A percentile compares a stretch with the other conserved stretches of the same genome.
These are phyloP conservation scores for Boletus mariae DNA, from an alignment of 1,284 basidiomycete species.

Conservation along the genomic window DNA sequence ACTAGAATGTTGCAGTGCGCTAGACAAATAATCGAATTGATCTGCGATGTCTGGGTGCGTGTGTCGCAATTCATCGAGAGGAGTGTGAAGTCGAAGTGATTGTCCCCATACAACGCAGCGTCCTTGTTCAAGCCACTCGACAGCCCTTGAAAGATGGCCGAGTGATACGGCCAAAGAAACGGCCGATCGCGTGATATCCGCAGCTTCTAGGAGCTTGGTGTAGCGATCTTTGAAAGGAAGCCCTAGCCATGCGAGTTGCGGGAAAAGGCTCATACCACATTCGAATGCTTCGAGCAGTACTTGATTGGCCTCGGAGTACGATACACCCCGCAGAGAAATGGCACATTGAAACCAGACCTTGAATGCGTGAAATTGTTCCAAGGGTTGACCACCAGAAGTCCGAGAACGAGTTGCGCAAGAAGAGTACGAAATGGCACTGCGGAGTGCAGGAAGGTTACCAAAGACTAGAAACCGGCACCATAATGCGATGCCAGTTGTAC, in stretches of 20 bases:
- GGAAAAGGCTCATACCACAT: slow-evolving; percentile 2
- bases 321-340: not conserved
- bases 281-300: not conserved
- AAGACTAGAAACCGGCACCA: not conserved
- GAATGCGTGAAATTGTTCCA: not conserved
- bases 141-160: not conserved
- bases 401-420: not conserved
- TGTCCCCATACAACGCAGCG: slow-evolving; percentile 9
- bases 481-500: not conserved
- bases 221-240: slow-evolving; percentile 3
- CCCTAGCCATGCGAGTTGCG: slow-evolving; percentile 7
- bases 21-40: not conserved
- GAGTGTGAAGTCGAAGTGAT: not conserved
- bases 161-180: not conserved
- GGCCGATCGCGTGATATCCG: not conserved
- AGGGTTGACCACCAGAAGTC: not conserved
- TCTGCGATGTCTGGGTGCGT: not conserved
- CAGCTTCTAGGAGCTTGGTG: not conserved
- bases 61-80: not conserved
- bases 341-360: not conserved
- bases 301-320: not conserved
- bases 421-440: not conserved
- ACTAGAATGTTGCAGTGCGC: not conserved
- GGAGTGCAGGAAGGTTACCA: not conserved
- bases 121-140: slow-evolving; percentile 10